Percentiles rank a stretch among this genome's conserved stretches.
Conservation (phyloP, 306 rosid genomes). For the Vigna angularis region DNA sequence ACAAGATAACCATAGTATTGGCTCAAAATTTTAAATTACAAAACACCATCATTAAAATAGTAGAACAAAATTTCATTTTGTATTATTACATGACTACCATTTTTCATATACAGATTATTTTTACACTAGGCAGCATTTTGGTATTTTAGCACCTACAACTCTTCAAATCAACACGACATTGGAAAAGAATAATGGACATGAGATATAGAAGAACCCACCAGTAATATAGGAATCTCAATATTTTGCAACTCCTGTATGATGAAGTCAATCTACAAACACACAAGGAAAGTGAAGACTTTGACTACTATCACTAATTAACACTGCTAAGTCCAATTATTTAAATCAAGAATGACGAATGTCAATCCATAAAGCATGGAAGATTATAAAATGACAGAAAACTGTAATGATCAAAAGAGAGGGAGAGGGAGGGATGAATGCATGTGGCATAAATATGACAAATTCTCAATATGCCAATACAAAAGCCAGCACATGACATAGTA, state of each 20-base stretch:
- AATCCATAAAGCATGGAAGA: slow-evolving; percentile 30
- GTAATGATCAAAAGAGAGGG: slow-evolving; percentile 3
- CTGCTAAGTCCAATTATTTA: slow-evolving; percentile 14
- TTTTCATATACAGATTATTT: slow-evolving; percentile 1
- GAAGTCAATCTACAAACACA: slow-evolving; percentile 69
- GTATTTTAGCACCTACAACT: slow-evolving; percentile 12
- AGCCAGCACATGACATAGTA: slow-evolving; percentile 14
- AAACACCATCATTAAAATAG: background rate
- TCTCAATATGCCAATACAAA: slow-evolving; percentile 34
- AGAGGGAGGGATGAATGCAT: slow-evolving; percentile 16
- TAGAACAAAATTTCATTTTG: background rate
- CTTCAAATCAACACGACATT: slow-evolving; percentile 23
- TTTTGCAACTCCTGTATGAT: slow-evolving; percentile 73
- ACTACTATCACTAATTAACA: slow-evolving; percentile 34
- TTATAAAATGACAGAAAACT: background rate
- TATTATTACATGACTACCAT: background rate
- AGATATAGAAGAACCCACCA: slow-evolving; percentile 63
- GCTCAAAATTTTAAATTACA: slow-evolving; percentile 19
- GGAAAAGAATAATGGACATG: slow-evolving; percentile 21
- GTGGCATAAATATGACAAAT: slow-evolving; percentile 25
- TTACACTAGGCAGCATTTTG: slow-evolving; percentile 13
- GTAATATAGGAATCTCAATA: slow-evolving; percentile 71
- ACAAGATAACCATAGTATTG: background rate
- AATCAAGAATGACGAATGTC: slow-evolving; percentile 30
- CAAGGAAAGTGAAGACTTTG: slow-evolving; percentile 37